phyloP scores from a whole-genome alignment of 1,284 basidiomycete species.

The Coriolopsis trogii region DNA sequence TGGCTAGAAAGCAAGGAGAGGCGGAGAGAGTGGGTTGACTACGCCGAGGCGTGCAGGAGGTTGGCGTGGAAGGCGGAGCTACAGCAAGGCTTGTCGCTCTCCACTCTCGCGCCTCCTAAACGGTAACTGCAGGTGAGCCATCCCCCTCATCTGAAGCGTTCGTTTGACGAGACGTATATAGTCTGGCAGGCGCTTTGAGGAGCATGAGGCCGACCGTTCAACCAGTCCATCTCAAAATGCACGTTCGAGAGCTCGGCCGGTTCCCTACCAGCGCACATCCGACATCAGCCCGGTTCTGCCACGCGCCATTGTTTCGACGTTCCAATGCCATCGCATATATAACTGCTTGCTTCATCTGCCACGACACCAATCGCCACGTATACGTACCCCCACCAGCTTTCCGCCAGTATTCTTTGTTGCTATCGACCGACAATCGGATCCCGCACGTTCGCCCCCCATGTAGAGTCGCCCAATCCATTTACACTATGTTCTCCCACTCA shows the following conservation, averaged over 20 bases:
- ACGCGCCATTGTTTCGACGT: not conserved
- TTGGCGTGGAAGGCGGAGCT: constrained; percentile 82
- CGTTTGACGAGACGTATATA: too few relatives aligned
- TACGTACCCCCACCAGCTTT: constrained; percentile 16
- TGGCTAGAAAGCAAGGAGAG: constrained; percentile 81
- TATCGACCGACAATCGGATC: constrained; percentile 19
- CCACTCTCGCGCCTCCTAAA: constrained; percentile 57
- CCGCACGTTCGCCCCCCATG: constrained; percentile 11
- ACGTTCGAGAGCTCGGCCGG: not conserved
- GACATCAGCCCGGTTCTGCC: not conserved
- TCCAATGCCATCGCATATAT: too few relatives aligned
- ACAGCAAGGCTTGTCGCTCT: constrained; percentile 68
- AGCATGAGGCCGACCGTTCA: not conserved
- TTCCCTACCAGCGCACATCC: not conserved
- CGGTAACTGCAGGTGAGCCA: constrained; percentile 30
- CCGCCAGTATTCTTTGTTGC: constrained; percentile 5
- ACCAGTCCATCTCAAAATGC: not conserved
- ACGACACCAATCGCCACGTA: constrained; percentile 5
- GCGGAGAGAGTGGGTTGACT: constrained; percentile 83
- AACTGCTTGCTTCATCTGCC: not conserved
- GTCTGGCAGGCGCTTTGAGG: too few relatives aligned
- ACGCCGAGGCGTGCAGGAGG: constrained; percentile 70
- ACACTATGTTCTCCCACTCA: constrained; percentile 5
- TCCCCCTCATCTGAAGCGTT: not conserved
- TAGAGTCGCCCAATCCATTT: constrained; percentile 16